These are phyloP conservation scores for Casaregolazyma lundiana DNA, from an alignment of 1,139 yeast genomes.

Conservation along the genomic window DNA sequence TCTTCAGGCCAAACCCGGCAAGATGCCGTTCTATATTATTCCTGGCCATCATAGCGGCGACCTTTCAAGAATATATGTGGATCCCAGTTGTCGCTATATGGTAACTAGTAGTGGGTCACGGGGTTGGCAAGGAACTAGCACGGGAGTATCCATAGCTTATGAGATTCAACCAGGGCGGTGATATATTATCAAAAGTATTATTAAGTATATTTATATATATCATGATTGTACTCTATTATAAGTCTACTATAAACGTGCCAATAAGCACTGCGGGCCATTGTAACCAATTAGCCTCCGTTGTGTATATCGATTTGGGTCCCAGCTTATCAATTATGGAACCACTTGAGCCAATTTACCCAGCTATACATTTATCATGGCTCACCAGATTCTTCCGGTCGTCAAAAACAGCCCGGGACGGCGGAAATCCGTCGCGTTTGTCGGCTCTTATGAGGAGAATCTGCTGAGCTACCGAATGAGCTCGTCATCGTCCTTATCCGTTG, in stretches of 20 bases:
- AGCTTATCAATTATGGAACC: too few relatives aligned
- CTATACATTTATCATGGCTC: background rate
- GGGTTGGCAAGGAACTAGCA: constrained; percentile 85
- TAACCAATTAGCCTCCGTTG: too few relatives aligned
- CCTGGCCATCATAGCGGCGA: constrained; percentile 68
- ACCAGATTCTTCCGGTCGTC: constrained; percentile 5
- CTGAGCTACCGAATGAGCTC: constrained; percentile 35
- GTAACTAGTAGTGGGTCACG: constrained; percentile 90
- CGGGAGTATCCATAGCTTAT: constrained; percentile 77
- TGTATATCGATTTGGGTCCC: too few relatives aligned
- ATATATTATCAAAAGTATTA: too few relatives aligned
- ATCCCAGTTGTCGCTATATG: constrained; percentile 82
- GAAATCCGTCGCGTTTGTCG: constrained; percentile 23
- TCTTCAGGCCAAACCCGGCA: constrained; percentile 45
- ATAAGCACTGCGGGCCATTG: too few relatives aligned
- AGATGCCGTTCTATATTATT: constrained; percentile 48
- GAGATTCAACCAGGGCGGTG: constrained; percentile 50
- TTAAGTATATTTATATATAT: too few relatives aligned
- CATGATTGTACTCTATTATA: too few relatives aligned
- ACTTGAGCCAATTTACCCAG: too few relatives aligned
- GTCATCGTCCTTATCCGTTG: constrained; percentile 30
- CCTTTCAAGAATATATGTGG: constrained; percentile 66
- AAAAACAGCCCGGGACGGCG: constrained; percentile 15
- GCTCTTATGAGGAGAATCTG: constrained; percentile 36
- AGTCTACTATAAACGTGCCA: too few relatives aligned